Percentiles rank a stretch among this genome's conserved stretches.
phyloP scores from a whole-genome alignment of 805 yeast genomes.

The Kodamaea neixiangensis region DNA sequence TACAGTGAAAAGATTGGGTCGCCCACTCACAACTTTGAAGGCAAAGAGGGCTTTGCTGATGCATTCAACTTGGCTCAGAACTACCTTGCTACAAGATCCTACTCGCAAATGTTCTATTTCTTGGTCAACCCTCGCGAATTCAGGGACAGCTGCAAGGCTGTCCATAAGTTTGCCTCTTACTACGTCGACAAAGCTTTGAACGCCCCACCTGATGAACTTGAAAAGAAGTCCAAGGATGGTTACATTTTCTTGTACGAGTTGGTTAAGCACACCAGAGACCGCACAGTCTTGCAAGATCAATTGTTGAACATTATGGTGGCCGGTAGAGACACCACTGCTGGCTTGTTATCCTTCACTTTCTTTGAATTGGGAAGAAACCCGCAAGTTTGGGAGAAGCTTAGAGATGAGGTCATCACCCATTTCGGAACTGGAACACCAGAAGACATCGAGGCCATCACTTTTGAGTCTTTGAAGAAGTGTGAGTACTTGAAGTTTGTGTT shows the following conservation, averaged over 20 bases:
- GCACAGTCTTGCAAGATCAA: slow-evolving; percentile 27
- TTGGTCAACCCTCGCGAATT: slow-evolving; percentile 27
- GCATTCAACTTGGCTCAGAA: slow-evolving; percentile 37
- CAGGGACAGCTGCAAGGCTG: slow-evolving; percentile 29
- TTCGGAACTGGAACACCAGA: slow-evolving; percentile 25
- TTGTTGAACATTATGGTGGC: slow-evolving; percentile 31
- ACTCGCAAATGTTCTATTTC: slow-evolving; percentile 24
- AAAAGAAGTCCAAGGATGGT: slow-evolving; percentile 19
- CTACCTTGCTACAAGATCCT: slow-evolving; percentile 37
- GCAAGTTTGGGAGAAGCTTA: slow-evolving; percentile 20
- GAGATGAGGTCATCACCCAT: slow-evolving; percentile 19
- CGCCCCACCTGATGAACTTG: slow-evolving; percentile 17
- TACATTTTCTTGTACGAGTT: slow-evolving; percentile 30
- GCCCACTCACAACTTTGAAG: slow-evolving; percentile 16
- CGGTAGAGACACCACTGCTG: slow-evolving; percentile 33
- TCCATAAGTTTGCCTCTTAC: slow-evolving; percentile 29
- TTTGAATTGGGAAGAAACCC: slow-evolving; percentile 28
- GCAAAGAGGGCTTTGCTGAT: slow-evolving; percentile 33
- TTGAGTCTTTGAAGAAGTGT: slow-evolving; percentile 26
- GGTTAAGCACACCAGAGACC: slow-evolving; percentile 28
- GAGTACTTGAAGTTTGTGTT: slow-evolving; percentile 28
- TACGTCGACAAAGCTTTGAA: slow-evolving; percentile 18
- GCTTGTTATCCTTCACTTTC: slow-evolving; percentile 27
- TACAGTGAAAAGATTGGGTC: slow-evolving; percentile 24
- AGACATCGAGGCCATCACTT: slow-evolving; percentile 23